Evolutionary conservation across 805 yeast genomes (phyloP).

Genomic region (Saccharomycopsis sp.): DNA sequence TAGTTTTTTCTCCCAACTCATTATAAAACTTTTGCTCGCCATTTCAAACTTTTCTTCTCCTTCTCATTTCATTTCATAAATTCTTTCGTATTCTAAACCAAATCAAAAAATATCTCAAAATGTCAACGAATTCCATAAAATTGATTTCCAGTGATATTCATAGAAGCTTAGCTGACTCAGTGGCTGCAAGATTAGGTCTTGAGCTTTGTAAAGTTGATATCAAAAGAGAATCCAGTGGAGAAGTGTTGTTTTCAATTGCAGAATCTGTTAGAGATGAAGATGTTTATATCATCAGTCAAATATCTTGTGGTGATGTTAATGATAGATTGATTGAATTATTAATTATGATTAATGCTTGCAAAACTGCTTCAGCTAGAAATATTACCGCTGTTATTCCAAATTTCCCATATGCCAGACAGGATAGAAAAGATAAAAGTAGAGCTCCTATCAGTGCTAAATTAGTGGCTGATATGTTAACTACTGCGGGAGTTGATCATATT

Average conservation of each 20-base stretch:
- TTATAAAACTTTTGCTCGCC: too few species aligned
- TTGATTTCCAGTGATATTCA: slow-evolving; percentile 30
- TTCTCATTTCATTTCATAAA: too few species aligned
- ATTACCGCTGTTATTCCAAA: slow-evolving; percentile 77
- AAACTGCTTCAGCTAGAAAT: slow-evolving; percentile 73
- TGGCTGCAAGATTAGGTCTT: slow-evolving; percentile 54
- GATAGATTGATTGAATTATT: slow-evolving; percentile 65
- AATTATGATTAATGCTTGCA: slow-evolving; percentile 75
- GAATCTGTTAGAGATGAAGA: slow-evolving; percentile 90
- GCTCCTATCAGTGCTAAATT: slow-evolving; percentile 82
- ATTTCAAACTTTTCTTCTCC: too few species aligned
- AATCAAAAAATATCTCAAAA: not conserved
- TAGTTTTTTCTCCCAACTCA: too few species aligned
- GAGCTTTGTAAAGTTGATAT: slow-evolving; percentile 68
- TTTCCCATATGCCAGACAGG: slow-evolving; percentile 85
- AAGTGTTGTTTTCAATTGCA: slow-evolving; percentile 79
- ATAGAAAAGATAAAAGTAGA: slow-evolving; percentile 73
- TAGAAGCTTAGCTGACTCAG: slow-evolving; percentile 66
- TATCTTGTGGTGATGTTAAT: slow-evolving; percentile 75
- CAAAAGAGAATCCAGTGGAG: slow-evolving; percentile 77
- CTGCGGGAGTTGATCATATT: slow-evolving; percentile 81
- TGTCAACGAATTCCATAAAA: slow-evolving; percentile 15
- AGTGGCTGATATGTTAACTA: slow-evolving; percentile 71
- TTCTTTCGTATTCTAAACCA: too few species aligned
- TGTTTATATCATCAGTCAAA: slow-evolving; percentile 65